Evolutionary conservation across 2,329 filamentous ascomycete genomes (phyloP).

Genomic region (Sclerotiophoma versabilis): DNA sequence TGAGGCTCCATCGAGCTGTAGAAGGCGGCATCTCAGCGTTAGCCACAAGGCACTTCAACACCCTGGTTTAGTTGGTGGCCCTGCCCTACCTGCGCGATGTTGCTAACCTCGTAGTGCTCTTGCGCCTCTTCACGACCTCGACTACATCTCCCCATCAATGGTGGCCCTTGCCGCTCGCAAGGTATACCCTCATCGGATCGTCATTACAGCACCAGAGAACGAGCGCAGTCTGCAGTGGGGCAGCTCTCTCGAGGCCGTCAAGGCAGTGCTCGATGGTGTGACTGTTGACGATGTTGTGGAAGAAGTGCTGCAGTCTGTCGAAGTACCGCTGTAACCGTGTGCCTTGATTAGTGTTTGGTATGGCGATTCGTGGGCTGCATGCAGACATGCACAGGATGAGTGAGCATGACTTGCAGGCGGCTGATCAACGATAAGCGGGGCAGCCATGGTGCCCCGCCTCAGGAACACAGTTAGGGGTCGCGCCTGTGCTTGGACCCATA

Average conservation of each 20-base stretch:
- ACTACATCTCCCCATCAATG: constrained; percentile 84
- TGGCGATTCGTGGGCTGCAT: not conserved
- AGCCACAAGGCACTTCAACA: constrained; percentile 79
- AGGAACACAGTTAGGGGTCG: constrained; percentile 16
- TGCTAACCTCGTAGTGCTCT: constrained; percentile 61
- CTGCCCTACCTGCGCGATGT: not conserved
- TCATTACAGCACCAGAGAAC: constrained; percentile 70
- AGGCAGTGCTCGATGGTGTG: constrained; percentile 67
- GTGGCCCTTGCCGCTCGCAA: constrained; percentile 84
- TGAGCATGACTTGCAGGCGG: constrained; percentile 31
- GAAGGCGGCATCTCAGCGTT: constrained; percentile 76
- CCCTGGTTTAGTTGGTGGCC: constrained; percentile 64
- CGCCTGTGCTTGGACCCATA: constrained; percentile 14
- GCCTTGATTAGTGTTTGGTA: not conserved
- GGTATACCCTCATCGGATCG: constrained; percentile 84
- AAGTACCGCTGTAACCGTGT: constrained; percentile 59
- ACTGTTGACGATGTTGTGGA: constrained; percentile 65
- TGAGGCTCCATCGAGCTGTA: constrained; percentile 87
- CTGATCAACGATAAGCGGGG: constrained; percentile 34
- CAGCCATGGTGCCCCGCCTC: constrained; percentile 24
- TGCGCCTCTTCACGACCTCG: constrained; percentile 79
- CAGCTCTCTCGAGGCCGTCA: constrained; percentile 75
- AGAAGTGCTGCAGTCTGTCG: constrained; percentile 63
- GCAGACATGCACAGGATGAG: constrained; percentile 23
- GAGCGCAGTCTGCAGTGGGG: constrained; percentile 96